These are phyloP conservation scores for Wickerhamomyces bovis DNA, from an alignment of 805 yeast genomes.

Conservation along the genomic window DNA sequence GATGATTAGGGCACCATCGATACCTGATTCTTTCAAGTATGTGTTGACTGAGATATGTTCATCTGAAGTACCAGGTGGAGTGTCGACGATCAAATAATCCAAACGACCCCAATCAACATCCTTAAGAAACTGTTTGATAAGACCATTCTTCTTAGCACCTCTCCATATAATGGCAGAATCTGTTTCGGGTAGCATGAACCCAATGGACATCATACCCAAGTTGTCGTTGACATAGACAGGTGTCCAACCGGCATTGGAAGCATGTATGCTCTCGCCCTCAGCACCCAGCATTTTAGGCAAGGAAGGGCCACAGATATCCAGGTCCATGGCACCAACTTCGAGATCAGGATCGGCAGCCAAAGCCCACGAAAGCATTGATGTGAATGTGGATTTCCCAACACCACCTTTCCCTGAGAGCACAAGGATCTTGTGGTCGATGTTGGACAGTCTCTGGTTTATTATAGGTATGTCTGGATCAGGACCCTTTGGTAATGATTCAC, in stretches of 20 bases:
- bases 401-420: constrained; percentile 89
- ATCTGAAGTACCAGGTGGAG: constrained; percentile 98
- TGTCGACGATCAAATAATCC: constrained; percentile 86
- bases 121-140: constrained; percentile 87
- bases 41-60: constrained; percentile 90
- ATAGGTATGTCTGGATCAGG: constrained; percentile 90
- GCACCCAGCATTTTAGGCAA: constrained; percentile 93
- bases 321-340: constrained; percentile 95
- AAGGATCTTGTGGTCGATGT: constrained; percentile 72
- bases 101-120: constrained; percentile 93
- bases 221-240: constrained; percentile 96
- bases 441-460: constrained; percentile 60
- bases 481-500: constrained; percentile 84
- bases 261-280: constrained; percentile 77
- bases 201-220: constrained; percentile 91
- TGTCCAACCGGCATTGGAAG: constrained; percentile 90
- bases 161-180: constrained; percentile 97
- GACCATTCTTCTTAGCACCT: constrained; percentile 90
- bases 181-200: constrained; percentile 87
- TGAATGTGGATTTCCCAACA: constrained; percentile 95
- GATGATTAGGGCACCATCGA: constrained; percentile 91
- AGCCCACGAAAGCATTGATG: constrained; percentile 96
- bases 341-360: constrained; percentile 58
- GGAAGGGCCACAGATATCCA: constrained; percentile 97
- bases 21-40: constrained; percentile 81